phyloP scores from a whole-genome alignment of 179 eudicot genomes.

The Amaranthus tricolor region DNA sequence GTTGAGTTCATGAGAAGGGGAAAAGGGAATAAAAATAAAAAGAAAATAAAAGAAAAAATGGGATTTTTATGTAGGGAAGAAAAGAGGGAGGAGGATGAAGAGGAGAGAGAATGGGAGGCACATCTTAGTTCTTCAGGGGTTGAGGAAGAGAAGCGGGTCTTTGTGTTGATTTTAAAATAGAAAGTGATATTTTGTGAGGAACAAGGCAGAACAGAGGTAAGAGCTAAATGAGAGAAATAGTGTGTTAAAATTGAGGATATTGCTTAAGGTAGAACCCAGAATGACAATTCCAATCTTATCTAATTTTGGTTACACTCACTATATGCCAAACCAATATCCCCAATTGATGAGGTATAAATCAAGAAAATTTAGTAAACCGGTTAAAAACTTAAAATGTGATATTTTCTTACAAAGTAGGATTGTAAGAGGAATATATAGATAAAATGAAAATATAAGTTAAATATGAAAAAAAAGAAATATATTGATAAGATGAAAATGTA shows the following conservation, averaged over 20 bases:
- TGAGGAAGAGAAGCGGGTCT: too few relatives aligned
- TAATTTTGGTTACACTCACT: too few relatives aligned
- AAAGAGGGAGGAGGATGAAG: neutral
- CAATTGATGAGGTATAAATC: too few relatives aligned
- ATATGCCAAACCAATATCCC: too few relatives aligned
- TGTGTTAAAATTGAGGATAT: neutral
- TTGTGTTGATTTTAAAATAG: neutral
- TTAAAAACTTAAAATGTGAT: too few relatives aligned
- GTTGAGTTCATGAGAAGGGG: slow-evolving; percentile 16
- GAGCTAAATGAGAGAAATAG: neutral
- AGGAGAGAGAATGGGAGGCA: slow-evolving; percentile 17
- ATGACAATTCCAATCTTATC: too few relatives aligned
- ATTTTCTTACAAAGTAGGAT: too few relatives aligned
- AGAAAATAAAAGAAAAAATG: neutral
- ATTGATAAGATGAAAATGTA: too few relatives aligned
- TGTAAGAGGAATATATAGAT: too few relatives aligned
- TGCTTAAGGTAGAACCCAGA: neutral
- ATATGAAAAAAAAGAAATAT: too few relatives aligned
- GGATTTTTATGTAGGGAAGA: slow-evolving; percentile 2
- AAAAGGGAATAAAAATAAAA: neutral
- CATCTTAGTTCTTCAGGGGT: slow-evolving; percentile 6
- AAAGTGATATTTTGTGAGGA: neutral
- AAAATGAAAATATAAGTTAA: too few relatives aligned
- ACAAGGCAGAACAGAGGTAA: neutral
- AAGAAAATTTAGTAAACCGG: too few relatives aligned